Percentiles rank a stretch among this genome's conserved stretches.
Conservation (phyloP, 495 filamentous ascomycete genomes). For the Penicillium nucicola region DNA sequence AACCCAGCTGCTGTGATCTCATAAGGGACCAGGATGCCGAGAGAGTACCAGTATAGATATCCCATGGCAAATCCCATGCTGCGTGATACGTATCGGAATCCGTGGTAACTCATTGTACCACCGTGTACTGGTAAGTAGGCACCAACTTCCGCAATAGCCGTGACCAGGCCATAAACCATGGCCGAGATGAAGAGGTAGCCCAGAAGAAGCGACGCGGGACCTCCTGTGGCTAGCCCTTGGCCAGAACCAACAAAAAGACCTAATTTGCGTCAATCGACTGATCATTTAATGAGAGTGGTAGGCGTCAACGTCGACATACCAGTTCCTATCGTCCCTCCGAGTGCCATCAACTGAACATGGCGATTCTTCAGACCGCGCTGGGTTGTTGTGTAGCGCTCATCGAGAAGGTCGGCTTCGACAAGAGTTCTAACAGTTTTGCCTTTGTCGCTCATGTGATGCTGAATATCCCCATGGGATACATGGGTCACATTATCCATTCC, state of each 20-base stretch:
- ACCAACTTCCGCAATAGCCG: conserved; percentile 63
- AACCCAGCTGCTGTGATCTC: conserved; percentile 70
- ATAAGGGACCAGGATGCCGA: conserved; percentile 64
- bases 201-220: conserved; percentile 63
- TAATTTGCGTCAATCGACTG: not conserved
- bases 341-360: conserved; percentile 65
- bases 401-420: conserved; percentile 36
- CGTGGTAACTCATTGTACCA: conserved; percentile 58
- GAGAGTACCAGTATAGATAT: conserved; percentile 57
- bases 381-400: conserved; percentile 38
- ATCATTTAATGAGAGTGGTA: no score
- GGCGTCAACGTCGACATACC: conserved; percentile 28
- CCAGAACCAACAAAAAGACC: conserved; percentile 53
- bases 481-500: conserved; percentile 1
- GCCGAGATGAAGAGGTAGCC: conserved; percentile 59
- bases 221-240: conserved; percentile 55
- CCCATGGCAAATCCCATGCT: conserved; percentile 63
- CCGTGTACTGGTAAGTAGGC: conserved; percentile 59
- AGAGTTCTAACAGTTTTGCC: conserved; percentile 16
- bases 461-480: not conserved
- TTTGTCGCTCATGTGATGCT: conserved; percentile 17
- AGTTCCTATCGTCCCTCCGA: conserved; percentile 70
- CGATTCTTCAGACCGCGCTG: conserved; percentile 48
- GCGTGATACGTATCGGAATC: conserved; percentile 56
- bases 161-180: conserved; percentile 59